Conservation (phyloP, 345 rosid genomes). For the Reutealis trisperma region DNA sequence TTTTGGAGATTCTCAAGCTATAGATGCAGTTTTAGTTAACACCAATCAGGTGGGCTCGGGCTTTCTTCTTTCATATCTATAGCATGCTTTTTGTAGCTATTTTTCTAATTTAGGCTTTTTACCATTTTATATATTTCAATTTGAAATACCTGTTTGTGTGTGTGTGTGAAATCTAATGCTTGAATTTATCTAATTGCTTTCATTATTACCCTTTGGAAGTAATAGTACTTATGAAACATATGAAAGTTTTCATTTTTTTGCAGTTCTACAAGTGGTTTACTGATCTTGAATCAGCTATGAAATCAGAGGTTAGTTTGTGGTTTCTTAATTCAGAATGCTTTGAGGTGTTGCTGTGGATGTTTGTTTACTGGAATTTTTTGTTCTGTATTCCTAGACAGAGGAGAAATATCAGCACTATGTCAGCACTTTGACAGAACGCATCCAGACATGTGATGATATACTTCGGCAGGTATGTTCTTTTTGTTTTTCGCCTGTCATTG, state of each 20-base stretch:
- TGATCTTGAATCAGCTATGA: slow-evolving; percentile 97
- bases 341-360: slow-evolving; percentile 5
- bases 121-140: not conserved
- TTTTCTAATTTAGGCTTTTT: not conserved
- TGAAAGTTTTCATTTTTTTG: not conserved
- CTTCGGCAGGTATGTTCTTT: slow-evolving; percentile 62
- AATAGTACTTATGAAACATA: not conserved
- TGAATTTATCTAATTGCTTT: not conserved
- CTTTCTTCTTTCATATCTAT: not conserved
- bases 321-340: slow-evolving; percentile 24
- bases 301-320: slow-evolving; percentile 79
- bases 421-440: slow-evolving; percentile 70
- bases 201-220: not conserved
- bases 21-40: slow-evolving; percentile 80
- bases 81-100: not conserved
- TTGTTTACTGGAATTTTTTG: slow-evolving; percentile 15
- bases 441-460: slow-evolving; percentile 86
- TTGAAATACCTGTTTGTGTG: not conserved
- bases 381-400: slow-evolving; percentile 61
- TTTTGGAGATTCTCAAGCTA: slow-evolving; percentile 60
- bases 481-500: slow-evolving; percentile 19
- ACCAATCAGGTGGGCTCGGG: slow-evolving; percentile 61
- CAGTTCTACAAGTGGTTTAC: slow-evolving; percentile 99
- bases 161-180: not conserved
- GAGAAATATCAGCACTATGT: slow-evolving; percentile 96